Conservation (phyloP, 495 filamentous ascomycete genomes). For the Cetradonia linearis region DNA sequence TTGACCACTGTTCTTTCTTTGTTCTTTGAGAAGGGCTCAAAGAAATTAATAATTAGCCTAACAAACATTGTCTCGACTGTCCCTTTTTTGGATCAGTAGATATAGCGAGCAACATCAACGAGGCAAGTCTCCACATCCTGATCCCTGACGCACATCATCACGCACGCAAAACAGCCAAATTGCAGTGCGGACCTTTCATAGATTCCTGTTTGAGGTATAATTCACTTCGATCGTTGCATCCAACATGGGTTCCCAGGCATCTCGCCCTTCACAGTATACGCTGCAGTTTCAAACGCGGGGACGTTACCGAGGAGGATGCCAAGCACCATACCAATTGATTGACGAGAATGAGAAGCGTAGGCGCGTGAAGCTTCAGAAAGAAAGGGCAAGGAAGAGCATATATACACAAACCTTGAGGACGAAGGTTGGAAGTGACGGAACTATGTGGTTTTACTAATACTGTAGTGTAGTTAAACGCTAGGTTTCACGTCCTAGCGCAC, state of each 20-base stretch:
- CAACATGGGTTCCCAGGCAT: not conserved
- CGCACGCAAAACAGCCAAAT: not conserved
- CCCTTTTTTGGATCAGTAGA: not conserved
- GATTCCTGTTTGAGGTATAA: not conserved
- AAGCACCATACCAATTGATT: constrained; percentile 2
- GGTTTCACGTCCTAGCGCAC: constrained; percentile 27
- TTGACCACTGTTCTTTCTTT: not conserved
- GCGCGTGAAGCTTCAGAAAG: not conserved
- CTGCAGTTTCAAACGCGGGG: not conserved
- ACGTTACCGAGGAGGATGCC: not conserved
- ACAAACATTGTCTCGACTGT: not conserved
- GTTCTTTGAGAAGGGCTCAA: not conserved
- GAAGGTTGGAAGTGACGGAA: constrained; percentile 4
- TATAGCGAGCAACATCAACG: not conserved
- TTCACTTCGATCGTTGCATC: not conserved
- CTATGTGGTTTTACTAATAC: constrained; percentile 17
- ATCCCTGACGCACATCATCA: not conserved
- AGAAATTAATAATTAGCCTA: not conserved
- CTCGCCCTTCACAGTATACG: not conserved
- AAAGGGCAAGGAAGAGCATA: not conserved
- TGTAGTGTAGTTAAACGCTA: constrained; percentile 40
- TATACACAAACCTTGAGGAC: constrained; percentile 1
- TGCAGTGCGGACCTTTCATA: not conserved
- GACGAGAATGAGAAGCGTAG: not conserved
- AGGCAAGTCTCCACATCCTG: not conserved